Evolutionary conservation across 2,329 filamentous ascomycete species (phyloP).

Genomic region (Trichoderma atrobrunneum): DNA sequence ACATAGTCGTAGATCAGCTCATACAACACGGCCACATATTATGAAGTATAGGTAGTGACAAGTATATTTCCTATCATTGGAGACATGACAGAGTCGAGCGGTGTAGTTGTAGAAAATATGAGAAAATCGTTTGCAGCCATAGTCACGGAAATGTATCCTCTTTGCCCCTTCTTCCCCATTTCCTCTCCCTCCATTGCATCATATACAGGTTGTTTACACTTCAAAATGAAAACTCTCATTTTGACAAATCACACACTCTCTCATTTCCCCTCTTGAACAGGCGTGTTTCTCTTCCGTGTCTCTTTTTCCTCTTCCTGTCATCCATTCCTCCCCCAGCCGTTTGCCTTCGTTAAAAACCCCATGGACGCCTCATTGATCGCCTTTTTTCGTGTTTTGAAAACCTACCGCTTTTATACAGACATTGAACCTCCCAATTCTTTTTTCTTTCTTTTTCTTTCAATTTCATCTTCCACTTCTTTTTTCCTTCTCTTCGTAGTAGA

Average conservation of each 20-base stretch:
- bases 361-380: slow-evolving; percentile 16
- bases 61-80: slow-evolving; percentile 15
- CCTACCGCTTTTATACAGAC: neutral
- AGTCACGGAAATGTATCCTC: slow-evolving; percentile 4
- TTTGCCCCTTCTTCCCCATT: neutral
- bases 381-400: neutral
- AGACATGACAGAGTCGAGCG: slow-evolving; percentile 20
- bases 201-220: slow-evolving; percentile 21
- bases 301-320: neutral
- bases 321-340: neutral
- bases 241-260: neutral
- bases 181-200: neutral
- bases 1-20: neutral
- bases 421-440: neutral
- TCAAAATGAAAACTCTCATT: slow-evolving; percentile 4
- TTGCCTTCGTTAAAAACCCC: slow-evolving; percentile 5
- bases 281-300: neutral
- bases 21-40: neutral
- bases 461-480: neutral
- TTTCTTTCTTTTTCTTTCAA: neutral
- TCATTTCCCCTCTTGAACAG: neutral
- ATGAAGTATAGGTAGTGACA: neutral
- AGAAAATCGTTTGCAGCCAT: slow-evolving; percentile 5
- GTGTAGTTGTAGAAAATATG: slow-evolving; percentile 17
- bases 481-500: neutral